Percentiles rank a stretch among this genome's conserved stretches.
These are phyloP conservation scores for Leccinum uliginosum DNA, from an alignment of 768 basidiomycete species.

Conservation along the genomic window DNA sequence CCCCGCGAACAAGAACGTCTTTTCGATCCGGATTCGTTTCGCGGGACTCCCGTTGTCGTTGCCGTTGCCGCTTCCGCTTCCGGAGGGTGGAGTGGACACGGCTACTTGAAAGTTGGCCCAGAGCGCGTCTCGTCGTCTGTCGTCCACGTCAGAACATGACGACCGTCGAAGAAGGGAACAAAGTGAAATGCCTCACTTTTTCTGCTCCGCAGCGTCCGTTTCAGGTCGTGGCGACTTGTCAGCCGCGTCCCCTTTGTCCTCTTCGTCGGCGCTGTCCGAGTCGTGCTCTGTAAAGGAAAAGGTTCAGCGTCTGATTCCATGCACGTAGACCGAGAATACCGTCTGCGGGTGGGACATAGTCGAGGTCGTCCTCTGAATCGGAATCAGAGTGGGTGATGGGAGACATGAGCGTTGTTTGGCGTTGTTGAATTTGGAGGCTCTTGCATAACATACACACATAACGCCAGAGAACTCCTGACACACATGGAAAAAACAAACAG, in stretches of 20 bases:
- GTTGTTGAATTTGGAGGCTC: slow-evolving; percentile 24
- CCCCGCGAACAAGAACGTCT: slow-evolving; percentile 71
- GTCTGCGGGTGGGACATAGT: slow-evolving; percentile 58
- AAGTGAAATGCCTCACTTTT: slow-evolving; percentile 35
- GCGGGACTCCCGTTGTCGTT: slow-evolving; percentile 2
- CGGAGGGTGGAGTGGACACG: slow-evolving; percentile 31
- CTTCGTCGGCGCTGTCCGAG: slow-evolving; percentile 38
- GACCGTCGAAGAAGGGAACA: not conserved
- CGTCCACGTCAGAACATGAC: not conserved
- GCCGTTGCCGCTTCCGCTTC: not conserved
- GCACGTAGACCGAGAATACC: slow-evolving; percentile 20
- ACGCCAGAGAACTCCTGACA: too few species aligned
- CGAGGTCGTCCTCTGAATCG: slow-evolving; percentile 60
- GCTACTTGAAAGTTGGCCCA: slow-evolving; percentile 72
- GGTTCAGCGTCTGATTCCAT: not conserved
- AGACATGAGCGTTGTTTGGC: slow-evolving; percentile 23
- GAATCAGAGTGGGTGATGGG: slow-evolving; percentile 46
- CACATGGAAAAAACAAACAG: slow-evolving; percentile 25
- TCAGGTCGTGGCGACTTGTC: slow-evolving; percentile 9
- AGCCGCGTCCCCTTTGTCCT: slow-evolving; percentile 32
- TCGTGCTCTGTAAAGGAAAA: slow-evolving; percentile 18
- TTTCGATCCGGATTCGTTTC: slow-evolving; percentile 64
- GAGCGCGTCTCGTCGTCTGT: slow-evolving; percentile 56
- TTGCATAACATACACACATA: slow-evolving; percentile 11
- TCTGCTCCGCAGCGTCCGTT: slow-evolving; percentile 39